Evolutionary conservation across 2,329 filamentous ascomycete genomes (phyloP).

Genomic region (Venturia asperata): DNA sequence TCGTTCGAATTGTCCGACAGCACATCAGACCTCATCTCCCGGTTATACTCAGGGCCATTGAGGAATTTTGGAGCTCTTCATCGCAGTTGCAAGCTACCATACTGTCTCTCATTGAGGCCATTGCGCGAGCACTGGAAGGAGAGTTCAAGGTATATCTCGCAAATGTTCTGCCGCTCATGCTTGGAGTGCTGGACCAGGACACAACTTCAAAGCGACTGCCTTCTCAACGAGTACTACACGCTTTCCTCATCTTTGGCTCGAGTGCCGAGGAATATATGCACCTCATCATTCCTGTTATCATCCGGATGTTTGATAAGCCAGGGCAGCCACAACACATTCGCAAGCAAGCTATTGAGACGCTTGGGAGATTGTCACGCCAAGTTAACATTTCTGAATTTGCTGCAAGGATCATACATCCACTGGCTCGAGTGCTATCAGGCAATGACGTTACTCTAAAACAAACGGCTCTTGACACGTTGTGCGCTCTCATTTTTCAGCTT

Average conservation of each 20-base stretch:
- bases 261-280: constrained; percentile 99
- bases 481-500: constrained; percentile 89
- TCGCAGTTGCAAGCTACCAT: constrained; percentile 84
- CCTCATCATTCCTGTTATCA: constrained; percentile 90
- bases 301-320: constrained; percentile 85
- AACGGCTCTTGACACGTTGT: constrained; percentile 86
- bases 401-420: constrained; percentile 89
- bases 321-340: constrained; percentile 72
- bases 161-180: constrained; percentile 82
- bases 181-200: constrained; percentile 87
- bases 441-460: constrained; percentile 67
- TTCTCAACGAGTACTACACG: constrained; percentile 86
- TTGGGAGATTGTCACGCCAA: constrained; percentile 88
- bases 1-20: constrained; percentile 92
- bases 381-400: constrained; percentile 97
- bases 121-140: constrained; percentile 86
- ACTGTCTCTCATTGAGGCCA: constrained; percentile 83
- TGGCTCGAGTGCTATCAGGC: constrained; percentile 72
- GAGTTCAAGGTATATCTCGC: constrained; percentile 98
- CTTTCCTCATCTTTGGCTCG: constrained; percentile 90
- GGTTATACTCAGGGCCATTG: constrained; percentile 76
- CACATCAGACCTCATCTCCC: constrained; percentile 89
- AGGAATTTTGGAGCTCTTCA: constrained; percentile 82
- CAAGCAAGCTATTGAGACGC: constrained; percentile 86
- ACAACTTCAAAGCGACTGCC: constrained; percentile 65